Conservation (phyloP, 768 basidiomycete species). For the Phallus indusiatus region DNA sequence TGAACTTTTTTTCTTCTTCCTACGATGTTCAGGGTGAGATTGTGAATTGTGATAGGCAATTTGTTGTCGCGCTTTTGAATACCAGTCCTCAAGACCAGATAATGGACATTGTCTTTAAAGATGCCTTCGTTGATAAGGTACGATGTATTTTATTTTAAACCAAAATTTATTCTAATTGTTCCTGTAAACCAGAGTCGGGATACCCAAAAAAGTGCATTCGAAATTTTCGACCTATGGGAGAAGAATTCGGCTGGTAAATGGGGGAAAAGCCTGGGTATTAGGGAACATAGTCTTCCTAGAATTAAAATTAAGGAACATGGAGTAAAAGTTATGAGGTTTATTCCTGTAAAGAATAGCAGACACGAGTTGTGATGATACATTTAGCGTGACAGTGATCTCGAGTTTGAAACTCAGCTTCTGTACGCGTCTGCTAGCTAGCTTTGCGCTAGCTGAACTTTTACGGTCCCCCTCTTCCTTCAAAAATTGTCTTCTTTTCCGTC, state of each 20-base stretch:
- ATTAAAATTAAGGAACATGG: background rate
- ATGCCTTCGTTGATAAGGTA: constrained; percentile 26
- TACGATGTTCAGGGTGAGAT: background rate
- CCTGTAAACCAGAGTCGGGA: constrained; percentile 4
- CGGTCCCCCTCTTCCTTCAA: background rate
- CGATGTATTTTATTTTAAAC: background rate
- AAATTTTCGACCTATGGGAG: constrained; percentile 26
- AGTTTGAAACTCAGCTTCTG: background rate
- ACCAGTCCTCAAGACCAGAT: constrained; percentile 21
- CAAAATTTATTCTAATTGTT: background rate
- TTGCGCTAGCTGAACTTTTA: background rate
- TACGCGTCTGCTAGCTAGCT: too few species aligned
- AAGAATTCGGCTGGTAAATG: constrained; percentile 7
- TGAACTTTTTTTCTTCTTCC: background rate
- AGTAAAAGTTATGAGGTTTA: background rate
- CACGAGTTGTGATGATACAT: background rate
- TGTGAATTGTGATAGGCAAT: constrained; percentile 11
- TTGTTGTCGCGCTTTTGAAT: constrained; percentile 27
- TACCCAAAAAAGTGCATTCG: background rate
- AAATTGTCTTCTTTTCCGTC: background rate
- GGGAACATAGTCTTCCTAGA: background rate
- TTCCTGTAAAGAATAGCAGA: background rate
- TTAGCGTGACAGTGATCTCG: background rate
- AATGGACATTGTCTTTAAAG: constrained; percentile 19
- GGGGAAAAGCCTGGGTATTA: background rate